Evolutionary conservation across 2,329 filamentous ascomycete species (phyloP).

Genomic region (Botrytis galanthina): DNA sequence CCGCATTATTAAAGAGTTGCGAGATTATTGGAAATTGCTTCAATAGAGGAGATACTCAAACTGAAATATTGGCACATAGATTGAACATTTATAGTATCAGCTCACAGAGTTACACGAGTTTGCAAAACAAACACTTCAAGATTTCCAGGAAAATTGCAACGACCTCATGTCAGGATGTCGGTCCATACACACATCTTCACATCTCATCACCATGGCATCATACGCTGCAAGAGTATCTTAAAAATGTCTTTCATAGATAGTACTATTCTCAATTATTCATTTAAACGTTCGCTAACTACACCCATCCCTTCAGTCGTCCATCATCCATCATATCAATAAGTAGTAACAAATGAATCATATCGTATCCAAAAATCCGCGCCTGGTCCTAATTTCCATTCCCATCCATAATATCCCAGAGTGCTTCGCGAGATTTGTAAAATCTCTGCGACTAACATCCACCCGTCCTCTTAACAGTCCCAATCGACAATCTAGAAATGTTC

Average conservation of each 20-base stretch:
- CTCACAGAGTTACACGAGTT: no score
- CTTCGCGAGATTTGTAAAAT: neutral
- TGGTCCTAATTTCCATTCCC: neutral
- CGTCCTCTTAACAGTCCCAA: neutral
- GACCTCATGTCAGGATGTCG: neutral
- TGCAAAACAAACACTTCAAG: neutral
- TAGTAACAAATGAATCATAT: neutral
- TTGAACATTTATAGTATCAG: neutral
- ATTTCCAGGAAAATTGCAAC: neutral
- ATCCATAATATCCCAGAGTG: neutral
- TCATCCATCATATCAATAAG: neutral
- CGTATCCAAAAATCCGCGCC: neutral
- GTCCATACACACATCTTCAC: neutral
- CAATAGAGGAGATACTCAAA: neutral
- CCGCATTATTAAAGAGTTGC: neutral
- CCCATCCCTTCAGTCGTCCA: neutral
- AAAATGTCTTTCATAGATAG: neutral
- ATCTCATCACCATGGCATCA: neutral
- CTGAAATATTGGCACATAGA: neutral
- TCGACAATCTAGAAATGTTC: slow-evolving; percentile 67
- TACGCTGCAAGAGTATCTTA: neutral
- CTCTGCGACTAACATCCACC: neutral
- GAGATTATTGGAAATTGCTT: neutral
- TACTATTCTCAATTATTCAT: neutral
- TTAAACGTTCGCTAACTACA: neutral